These are phyloP conservation scores for Neurospora sp. DNA, from an alignment of 495 filamentous ascomycete genomes.

Conservation along the genomic window DNA sequence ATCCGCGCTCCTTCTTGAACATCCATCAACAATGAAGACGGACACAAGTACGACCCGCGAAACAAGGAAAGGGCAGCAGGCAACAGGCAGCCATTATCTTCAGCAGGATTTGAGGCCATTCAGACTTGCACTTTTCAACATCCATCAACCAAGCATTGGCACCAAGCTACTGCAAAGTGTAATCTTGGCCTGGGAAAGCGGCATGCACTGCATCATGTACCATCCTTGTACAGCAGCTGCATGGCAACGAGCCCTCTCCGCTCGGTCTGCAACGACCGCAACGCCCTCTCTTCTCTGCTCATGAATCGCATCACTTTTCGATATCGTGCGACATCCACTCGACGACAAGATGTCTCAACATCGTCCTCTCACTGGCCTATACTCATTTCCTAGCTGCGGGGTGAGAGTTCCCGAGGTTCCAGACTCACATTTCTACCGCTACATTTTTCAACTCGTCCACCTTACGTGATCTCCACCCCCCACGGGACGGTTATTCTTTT, in stretches of 20 bases:
- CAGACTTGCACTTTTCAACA: not conserved
- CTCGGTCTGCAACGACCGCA: not conserved
- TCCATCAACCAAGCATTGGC: not conserved
- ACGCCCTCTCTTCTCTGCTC: not conserved
- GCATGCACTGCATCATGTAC: not conserved
- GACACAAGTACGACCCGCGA: not conserved
- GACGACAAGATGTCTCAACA: not conserved
- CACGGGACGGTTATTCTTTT: not conserved
- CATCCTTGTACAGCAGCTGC: slow-evolving; percentile 1
- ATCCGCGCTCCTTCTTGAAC: not conserved
- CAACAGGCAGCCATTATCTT: not conserved
- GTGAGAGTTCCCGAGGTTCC: not conserved
- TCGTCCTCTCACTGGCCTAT: not conserved
- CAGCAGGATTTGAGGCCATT: not conserved
- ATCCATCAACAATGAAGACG: not conserved
- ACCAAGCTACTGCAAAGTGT: not conserved
- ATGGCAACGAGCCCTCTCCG: slow-evolving; percentile 1
- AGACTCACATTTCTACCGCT: not conserved
- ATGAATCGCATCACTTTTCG: not conserved
- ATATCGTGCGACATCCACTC: not conserved
- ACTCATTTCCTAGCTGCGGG: not conserved
- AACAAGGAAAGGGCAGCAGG: not conserved
- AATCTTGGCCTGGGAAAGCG: not conserved
- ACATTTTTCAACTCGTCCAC: not conserved
- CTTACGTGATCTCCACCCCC: not conserved